Evolutionary conservation across 2,329 filamentous ascomycete species (phyloP).

Genomic region (Thielaviopsis musarum): DNA sequence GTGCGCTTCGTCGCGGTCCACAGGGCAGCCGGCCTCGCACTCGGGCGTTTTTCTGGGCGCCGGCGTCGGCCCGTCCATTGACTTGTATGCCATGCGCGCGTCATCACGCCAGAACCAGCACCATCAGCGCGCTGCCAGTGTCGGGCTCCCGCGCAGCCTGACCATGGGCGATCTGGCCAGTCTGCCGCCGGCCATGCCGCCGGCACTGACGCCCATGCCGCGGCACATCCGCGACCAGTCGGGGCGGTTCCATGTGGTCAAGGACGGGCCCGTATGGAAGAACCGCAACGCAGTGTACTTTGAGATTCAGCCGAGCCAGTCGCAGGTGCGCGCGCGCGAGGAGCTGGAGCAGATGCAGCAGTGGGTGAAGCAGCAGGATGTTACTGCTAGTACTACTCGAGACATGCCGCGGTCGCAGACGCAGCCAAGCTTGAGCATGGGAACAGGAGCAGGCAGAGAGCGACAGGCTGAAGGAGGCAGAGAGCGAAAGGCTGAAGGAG

Average conservation of each 20-base stretch:
- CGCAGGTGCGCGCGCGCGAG: background rate
- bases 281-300: slow-evolving; percentile 3
- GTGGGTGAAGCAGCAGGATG: too few species aligned
- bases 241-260: slow-evolving; percentile 9
- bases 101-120: background rate
- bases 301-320: slow-evolving; percentile 4
- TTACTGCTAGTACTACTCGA: too few species aligned
- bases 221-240: slow-evolving; percentile 5
- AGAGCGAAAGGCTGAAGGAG: background rate
- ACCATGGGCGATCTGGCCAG: background rate
- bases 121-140: background rate
- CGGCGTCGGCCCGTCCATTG: too few species aligned
- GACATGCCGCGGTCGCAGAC: background rate
- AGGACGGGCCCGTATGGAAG: slow-evolving; percentile 1
- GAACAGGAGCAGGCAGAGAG: background rate
- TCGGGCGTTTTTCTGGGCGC: too few species aligned
- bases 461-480: background rate
- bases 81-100: too few species aligned
- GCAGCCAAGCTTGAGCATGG: background rate
- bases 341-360: background rate
- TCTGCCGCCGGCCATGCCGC: slow-evolving; percentile 1
- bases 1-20: too few species aligned
- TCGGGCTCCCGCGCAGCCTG: background rate
- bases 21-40: too few species aligned
- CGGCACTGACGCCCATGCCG: slow-evolving; percentile 2